Evolutionary conservation across 2,329 filamentous ascomycete species (phyloP).

Genomic region (Exophiala bonariae): DNA sequence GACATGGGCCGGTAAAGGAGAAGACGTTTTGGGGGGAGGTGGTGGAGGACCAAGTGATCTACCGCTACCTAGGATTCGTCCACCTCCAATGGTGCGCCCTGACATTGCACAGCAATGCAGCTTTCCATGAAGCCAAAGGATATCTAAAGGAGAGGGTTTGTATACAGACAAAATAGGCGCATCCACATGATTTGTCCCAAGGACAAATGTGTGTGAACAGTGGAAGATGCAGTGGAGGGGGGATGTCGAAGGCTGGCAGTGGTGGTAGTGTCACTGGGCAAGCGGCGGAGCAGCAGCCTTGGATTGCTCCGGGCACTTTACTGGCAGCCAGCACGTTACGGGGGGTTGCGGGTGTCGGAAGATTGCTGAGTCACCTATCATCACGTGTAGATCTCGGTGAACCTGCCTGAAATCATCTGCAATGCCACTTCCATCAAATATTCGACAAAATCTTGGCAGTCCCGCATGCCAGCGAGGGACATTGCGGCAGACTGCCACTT

Average conservation of each 20-base stretch:
- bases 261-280: no score
- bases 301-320: no score
- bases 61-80: conserved; percentile 84
- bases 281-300: no score
- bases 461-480: no score
- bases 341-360: not conserved
- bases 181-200: not conserved
- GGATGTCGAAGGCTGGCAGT: not conserved
- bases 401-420: conserved; percentile 80
- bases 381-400: no score
- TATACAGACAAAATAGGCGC: not conserved
- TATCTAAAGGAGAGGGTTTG: conserved; percentile 29
- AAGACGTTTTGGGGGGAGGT: conserved; percentile 42
- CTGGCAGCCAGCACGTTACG: not conserved
- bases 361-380: not conserved
- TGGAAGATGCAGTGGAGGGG: not conserved
- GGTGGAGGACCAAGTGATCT: conserved; percentile 72
- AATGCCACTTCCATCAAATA: conserved; percentile 78
- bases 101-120: conserved; percentile 61
- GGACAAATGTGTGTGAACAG: not conserved
- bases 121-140: conserved; percentile 31
- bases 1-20: conserved; percentile 43
- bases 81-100: conserved; percentile 83
- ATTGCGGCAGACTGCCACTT: no score
- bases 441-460: conserved; percentile 60